Conservation (phyloP, 2,329 filamentous ascomycete species). For the Orbilia blumenaviensis region DNA sequence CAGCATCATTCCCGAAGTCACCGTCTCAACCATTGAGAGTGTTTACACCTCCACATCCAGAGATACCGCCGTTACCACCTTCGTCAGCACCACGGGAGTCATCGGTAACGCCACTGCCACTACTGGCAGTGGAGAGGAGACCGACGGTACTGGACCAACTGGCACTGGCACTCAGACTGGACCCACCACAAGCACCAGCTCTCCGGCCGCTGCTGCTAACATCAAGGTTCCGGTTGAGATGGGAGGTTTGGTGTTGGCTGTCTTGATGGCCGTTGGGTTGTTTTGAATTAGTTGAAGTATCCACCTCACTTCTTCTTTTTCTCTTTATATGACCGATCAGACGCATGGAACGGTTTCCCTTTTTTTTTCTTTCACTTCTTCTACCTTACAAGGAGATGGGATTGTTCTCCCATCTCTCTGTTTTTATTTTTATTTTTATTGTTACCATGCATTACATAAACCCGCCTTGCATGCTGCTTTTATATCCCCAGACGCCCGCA, state of each 20-base stretch:
- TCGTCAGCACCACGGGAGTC: conserved; percentile 18
- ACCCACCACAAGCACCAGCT: conserved; percentile 13
- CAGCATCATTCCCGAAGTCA: conserved; percentile 27
- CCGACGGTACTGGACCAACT: not conserved
- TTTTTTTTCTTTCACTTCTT: not conserved
- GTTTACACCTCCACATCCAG: not conserved
- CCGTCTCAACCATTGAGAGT: conserved; percentile 32
- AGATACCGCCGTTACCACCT: not conserved
- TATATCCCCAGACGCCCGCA: too few species aligned
- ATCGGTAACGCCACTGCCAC: conserved; percentile 10
- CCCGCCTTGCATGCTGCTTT: too few species aligned
- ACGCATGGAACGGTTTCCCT: not conserved
- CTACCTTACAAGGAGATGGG: not conserved
- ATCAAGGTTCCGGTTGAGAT: conserved; percentile 41
- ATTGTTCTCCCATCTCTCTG: not conserved
- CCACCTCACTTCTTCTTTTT: not conserved
- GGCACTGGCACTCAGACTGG: not conserved
- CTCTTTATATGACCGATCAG: not conserved
- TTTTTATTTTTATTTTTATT: too few species aligned
- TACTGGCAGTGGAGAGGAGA: not conserved
- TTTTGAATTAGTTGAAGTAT: conserved; percentile 30
- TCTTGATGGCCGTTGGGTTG: conserved; percentile 36
- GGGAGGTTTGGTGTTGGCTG: conserved; percentile 36
- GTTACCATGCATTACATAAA: not conserved
- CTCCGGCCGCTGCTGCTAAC: conserved; percentile 40